phyloP scores from a whole-genome alignment of 23 red algal species.

The Gracilaria gracilis region DNA sequence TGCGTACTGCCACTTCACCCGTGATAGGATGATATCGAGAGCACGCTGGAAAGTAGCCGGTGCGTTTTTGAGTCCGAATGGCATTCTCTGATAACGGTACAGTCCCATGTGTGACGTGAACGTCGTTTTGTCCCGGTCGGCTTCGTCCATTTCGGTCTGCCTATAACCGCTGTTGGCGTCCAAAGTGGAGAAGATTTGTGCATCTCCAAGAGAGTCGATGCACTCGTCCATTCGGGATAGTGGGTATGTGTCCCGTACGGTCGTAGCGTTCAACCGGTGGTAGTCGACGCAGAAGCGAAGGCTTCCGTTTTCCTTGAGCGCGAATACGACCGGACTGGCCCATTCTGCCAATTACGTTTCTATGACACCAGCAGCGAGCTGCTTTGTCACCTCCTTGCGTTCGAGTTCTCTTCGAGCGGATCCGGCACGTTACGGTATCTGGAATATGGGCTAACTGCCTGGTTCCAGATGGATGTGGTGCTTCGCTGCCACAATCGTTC shows the following conservation, averaged over 20 bases:
- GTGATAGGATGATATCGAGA: conserved; percentile 46
- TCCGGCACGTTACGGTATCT: background rate
- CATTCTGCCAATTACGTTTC: conserved; percentile 3
- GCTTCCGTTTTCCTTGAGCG: conserved; percentile 11
- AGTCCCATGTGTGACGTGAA: conserved; percentile 51
- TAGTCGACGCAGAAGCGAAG: conserved; percentile 49
- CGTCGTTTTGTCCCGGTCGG: conserved; percentile 24
- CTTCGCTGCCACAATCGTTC: background rate
- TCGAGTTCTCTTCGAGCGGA: background rate
- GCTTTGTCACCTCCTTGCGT: background rate
- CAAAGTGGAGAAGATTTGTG: conserved; percentile 37
- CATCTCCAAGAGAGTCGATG: conserved; percentile 50
- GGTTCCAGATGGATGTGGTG: conserved; percentile 34
- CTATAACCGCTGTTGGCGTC: conserved; percentile 55
- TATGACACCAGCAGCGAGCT: conserved; percentile 9
- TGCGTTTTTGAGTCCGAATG: conserved; percentile 54
- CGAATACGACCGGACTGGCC: conserved; percentile 37
- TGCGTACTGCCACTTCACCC: conserved; percentile 2
- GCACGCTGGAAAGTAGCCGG: conserved; percentile 51
- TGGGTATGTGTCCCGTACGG: conserved; percentile 36
- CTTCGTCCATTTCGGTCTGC: conserved; percentile 44
- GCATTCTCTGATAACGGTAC: conserved; percentile 32
- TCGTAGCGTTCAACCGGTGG: conserved; percentile 22
- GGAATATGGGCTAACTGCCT: background rate
- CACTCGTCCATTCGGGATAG: conserved; percentile 61